These are phyloP conservation scores for Pezicula rhizophila DNA, from an alignment of 2,329 filamentous ascomycete species.

Conservation along the genomic window DNA sequence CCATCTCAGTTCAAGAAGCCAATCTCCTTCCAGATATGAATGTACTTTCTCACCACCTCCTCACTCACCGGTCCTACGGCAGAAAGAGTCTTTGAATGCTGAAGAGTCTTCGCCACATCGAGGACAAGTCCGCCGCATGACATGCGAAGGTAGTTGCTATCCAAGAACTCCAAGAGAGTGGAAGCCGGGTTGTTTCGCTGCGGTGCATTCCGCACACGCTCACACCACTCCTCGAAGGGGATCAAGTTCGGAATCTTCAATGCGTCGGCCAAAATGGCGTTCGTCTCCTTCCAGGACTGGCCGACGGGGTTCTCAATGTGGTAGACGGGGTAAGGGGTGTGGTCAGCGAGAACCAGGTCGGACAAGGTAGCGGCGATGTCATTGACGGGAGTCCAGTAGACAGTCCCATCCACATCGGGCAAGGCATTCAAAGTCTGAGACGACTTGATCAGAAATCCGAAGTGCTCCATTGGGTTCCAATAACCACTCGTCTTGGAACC, in stretches of 20 bases:
- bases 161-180: slow-evolving; percentile 28
- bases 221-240: slow-evolving; percentile 33
- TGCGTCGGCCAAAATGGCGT: slow-evolving; percentile 26
- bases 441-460: slow-evolving; percentile 44
- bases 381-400: slow-evolving; percentile 41
- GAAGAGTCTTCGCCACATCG: slow-evolving; percentile 27
- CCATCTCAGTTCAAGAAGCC: slow-evolving; percentile 22
- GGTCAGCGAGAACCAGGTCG: slow-evolving; percentile 27
- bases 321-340: slow-evolving; percentile 29
- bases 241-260: slow-evolving; percentile 29
- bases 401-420: slow-evolving; percentile 36
- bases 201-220: slow-evolving; percentile 28
- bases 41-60: slow-evolving; percentile 28
- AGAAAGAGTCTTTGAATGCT: slow-evolving; percentile 32
- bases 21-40: slow-evolving; percentile 29
- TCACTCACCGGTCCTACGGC: slow-evolving; percentile 27
- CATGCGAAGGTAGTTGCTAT: slow-evolving; percentile 34
- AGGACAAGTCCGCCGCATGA: slow-evolving; percentile 38
- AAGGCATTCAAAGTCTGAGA: slow-evolving; percentile 37
- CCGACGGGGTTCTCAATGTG: slow-evolving; percentile 40
- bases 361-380: slow-evolving; percentile 28
- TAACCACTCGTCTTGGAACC: slow-evolving; percentile 42
- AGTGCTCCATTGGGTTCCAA: slow-evolving; percentile 49
- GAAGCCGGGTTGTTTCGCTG: slow-evolving; percentile 27
- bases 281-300: slow-evolving; percentile 34